Conservation (phyloP, 2,329 filamentous ascomycete species). For the Pseudogymnoascus sp. region DNA sequence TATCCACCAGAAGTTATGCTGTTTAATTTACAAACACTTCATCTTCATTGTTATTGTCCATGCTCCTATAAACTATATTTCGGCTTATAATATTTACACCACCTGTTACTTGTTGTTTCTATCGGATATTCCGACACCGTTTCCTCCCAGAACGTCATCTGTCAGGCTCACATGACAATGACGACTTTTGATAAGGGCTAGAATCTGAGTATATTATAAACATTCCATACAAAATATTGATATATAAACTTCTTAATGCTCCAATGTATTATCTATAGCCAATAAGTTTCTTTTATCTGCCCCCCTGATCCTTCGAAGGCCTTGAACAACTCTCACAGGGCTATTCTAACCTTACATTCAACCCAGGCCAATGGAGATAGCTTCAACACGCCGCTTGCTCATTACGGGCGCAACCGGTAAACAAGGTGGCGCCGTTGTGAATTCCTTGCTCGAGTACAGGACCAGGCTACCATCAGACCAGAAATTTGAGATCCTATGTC, state of each 20-base stretch:
- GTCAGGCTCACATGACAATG: neutral
- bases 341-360: neutral
- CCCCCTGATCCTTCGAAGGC: neutral
- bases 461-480: conserved; percentile 12
- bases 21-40: neutral
- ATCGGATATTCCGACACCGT: neutral
- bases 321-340: neutral
- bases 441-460: conserved; percentile 12
- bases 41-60: neutral
- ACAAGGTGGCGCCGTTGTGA: conserved; percentile 29
- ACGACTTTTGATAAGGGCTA: neutral
- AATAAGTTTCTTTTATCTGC: neutral
- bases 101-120: neutral
- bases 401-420: conserved; percentile 30
- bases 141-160: neutral
- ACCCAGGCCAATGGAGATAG: neutral
- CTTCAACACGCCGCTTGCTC: conserved; percentile 17
- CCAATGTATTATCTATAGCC: neutral
- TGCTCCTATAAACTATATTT: neutral
- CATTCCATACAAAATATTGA: neutral
- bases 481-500: conserved; percentile 40
- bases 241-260: neutral
- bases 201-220: neutral
- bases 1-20: neutral
- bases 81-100: neutral